Evolutionary conservation across 208 protist species (phyloP).

Genomic region (Trichomonas vaginalis): DNA sequence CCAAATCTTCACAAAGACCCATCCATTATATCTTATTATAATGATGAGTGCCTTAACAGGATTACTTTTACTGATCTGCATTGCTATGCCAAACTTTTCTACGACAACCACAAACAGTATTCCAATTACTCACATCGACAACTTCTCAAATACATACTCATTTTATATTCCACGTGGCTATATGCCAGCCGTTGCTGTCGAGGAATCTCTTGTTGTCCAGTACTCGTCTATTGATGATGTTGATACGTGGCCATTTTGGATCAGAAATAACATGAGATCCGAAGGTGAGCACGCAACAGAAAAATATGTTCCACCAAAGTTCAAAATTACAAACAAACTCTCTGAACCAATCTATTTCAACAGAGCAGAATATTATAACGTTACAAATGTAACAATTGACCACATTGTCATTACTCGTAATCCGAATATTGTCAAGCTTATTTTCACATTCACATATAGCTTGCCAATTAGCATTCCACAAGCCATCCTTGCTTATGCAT

Average conservation of each 20-base stretch:
- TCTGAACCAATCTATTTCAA: background rate
- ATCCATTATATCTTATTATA: background rate
- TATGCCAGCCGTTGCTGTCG: background rate
- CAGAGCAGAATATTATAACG: background rate
- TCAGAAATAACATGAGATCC: background rate
- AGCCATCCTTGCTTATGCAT: background rate
- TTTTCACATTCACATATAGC: background rate
- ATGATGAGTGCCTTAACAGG: background rate
- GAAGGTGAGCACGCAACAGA: background rate
- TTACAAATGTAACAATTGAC: background rate
- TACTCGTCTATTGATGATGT: background rate
- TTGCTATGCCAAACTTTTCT: background rate
- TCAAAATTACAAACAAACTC: background rate
- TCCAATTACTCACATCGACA: background rate
- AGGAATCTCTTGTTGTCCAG: background rate
- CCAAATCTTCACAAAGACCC: background rate
- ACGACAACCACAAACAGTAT: background rate
- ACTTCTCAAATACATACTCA: background rate
- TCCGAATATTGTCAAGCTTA: background rate
- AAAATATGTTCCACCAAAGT: background rate
- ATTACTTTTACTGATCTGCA: background rate
- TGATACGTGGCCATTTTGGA: background rate
- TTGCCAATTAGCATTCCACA: background rate
- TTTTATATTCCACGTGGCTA: background rate
- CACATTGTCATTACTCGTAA: background rate